A percentile compares a stretch with the other conserved stretches of the same genome.
Conservation (phyloP, 1,284 basidiomycete genomes). For the Sporisorium iseilematis-ciliati region DNA sequence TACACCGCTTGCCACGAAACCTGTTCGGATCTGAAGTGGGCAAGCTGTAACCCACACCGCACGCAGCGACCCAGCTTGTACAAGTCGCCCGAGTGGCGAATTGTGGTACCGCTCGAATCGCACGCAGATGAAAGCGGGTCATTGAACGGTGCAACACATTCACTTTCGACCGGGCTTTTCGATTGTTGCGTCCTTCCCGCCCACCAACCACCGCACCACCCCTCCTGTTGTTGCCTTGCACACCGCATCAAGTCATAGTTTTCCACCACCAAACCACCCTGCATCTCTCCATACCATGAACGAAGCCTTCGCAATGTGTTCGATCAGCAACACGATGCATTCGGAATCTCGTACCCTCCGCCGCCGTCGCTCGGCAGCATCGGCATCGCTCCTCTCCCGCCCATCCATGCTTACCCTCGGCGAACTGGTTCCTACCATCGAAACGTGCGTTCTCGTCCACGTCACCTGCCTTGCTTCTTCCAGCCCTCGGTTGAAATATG, state of each 20-base stretch:
- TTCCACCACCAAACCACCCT: not conserved
- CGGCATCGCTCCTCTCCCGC: conserved; percentile 42
- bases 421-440: conserved; percentile 29
- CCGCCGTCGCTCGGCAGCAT: conserved; percentile 46
- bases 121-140: too few species aligned
- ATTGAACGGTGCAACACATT: too few species aligned
- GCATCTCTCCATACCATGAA: not conserved
- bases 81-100: not conserved
- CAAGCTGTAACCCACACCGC: not conserved
- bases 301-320: conserved; percentile 6
- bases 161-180: too few species aligned
- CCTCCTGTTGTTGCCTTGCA: too few species aligned
- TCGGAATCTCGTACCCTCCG: conserved; percentile 23
- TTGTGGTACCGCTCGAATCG: too few species aligned
- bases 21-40: not conserved
- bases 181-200: too few species aligned
- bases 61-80: not conserved
- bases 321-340: not conserved
- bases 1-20: not conserved
- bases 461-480: conserved; percentile 3
- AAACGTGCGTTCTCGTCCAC: conserved; percentile 52
- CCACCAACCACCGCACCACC: too few species aligned
- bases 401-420: conserved; percentile 46
- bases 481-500: conserved; percentile 23
- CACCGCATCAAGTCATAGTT: too few species aligned